Base-by-base conservation (phyloP, 164 flowering plant species). In the Nelumbo lutea region DNA sequence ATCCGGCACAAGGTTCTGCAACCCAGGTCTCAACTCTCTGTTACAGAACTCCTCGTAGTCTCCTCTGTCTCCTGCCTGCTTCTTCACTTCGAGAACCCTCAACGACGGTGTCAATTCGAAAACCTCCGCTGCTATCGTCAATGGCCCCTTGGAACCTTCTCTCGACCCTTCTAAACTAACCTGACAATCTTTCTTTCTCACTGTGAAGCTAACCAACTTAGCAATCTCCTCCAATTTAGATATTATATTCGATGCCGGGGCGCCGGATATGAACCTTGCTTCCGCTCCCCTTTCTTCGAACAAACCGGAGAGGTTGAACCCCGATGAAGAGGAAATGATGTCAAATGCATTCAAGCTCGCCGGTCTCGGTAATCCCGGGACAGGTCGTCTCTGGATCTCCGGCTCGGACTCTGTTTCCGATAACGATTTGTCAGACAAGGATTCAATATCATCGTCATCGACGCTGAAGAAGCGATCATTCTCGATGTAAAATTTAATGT, bases 171-270 rank as follows among this genome's bases (percentile, higher is more conserved):
- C 96, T 75, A 93, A 75, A 56, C 79, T 88, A 76, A 91, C 89
- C 62, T 83, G 78, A 60, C 85, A 91, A 74, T 87, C 95, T 81
- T 89, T 89, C 78, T 85, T 89, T 83, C 97, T 83, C 73, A 93
- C 92, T 4, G 87, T 72, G 70, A 90, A 90, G 72, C 93, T 87
- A 72, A 89, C 96, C 41, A 88, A 76, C 53, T 87, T 82, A 0
- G 96, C 98, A 62, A 93, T 89, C 78, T 89, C 96, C 82, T 89
- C 97, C 80, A 93, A 71, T 71, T 88, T 93, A 4, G 93, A 83
- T 68, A 90, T 80, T 43, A 90, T 88, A 72, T 68, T 82, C 0
- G 92, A 71, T 9, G 89, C 88, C 0, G 96, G 90, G 0, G 88
- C 97, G 40, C 87, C 86, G 0, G 96, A 83, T 11, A 89, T 82